These are phyloP conservation scores for Stachybotrys chartarum DNA, from an alignment of 2,329 filamentous ascomycete species.

Conservation along the genomic window DNA sequence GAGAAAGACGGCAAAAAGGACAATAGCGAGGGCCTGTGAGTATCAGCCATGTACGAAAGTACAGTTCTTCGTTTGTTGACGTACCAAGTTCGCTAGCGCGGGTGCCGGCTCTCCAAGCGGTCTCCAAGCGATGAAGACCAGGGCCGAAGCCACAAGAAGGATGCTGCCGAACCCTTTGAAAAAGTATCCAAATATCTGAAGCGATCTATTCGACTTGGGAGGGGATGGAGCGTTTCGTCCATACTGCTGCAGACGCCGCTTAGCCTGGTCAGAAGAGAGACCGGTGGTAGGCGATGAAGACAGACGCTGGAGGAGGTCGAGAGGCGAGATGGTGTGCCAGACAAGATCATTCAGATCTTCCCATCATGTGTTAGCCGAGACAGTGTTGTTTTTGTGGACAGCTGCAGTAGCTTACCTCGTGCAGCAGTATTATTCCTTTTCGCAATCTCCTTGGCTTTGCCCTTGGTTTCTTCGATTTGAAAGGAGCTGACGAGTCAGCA, in stretches of 20 bases:
- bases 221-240: conserved; percentile 62
- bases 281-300: conserved; percentile 49
- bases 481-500: conserved; percentile 30
- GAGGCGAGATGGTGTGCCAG: conserved; percentile 55
- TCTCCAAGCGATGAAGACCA: conserved; percentile 72
- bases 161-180: conserved; percentile 73
- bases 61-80: background rate
- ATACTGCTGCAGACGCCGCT: conserved; percentile 48
- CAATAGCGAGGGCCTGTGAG: conserved; percentile 57
- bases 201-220: conserved; percentile 52
- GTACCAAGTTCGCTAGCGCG: conserved; percentile 53
- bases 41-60: background rate
- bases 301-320: conserved; percentile 54
- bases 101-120: conserved; percentile 63
- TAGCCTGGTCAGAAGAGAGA: conserved; percentile 51
- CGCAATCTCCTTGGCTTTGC: conserved; percentile 30
- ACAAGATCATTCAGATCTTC: conserved; percentile 56
- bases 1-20: conserved; percentile 62
- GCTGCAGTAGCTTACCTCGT: conserved; percentile 25
- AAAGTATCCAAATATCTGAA: conserved; percentile 59
- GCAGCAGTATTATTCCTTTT: conserved; percentile 36
- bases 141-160: conserved; percentile 58
- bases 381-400: background rate
- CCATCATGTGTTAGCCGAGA: background rate
- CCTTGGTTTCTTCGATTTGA: conserved; percentile 48